Conservation (phyloP, 805 yeast species). For the Candida orba region DNA sequence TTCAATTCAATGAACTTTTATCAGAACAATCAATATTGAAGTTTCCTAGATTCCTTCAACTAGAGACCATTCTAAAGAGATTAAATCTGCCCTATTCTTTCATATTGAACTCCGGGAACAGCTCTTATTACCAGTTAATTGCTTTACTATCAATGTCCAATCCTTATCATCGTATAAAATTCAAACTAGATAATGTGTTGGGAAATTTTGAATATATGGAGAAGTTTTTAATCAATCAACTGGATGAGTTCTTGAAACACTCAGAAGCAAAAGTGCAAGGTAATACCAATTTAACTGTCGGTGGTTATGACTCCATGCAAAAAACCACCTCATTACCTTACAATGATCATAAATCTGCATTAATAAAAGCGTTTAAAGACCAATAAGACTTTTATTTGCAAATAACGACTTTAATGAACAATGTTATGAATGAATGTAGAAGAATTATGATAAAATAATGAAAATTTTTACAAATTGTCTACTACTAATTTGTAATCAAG, state of each 20-base stretch:
- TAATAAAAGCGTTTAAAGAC: not conserved
- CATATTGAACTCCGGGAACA: conserved; percentile 13
- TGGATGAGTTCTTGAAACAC: conserved; percentile 4
- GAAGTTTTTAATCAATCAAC: conserved; percentile 3
- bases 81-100: conserved; percentile 12
- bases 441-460: too few species aligned
- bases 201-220: conserved; percentile 13
- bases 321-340: not conserved
- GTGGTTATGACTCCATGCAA: not conserved
- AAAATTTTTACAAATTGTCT: too few species aligned
- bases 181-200: conserved; percentile 10
- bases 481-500: too few species aligned
- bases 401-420: too few species aligned
- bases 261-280: not conserved
- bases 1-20: conserved; percentile 1
- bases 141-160: conserved; percentile 12
- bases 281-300: not conserved
- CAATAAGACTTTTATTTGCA: not conserved
- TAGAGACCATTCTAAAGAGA: conserved; percentile 12
- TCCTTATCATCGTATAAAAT: conserved; percentile 14
- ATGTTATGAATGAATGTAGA: too few species aligned
- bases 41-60: conserved; percentile 3
- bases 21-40: not conserved
- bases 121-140: conserved; percentile 12
- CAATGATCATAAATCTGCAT: not conserved